Evolutionary conservation across 2,329 filamentous ascomycete species (phyloP).

Genomic region (Pseudogymnoascus sp.): DNA sequence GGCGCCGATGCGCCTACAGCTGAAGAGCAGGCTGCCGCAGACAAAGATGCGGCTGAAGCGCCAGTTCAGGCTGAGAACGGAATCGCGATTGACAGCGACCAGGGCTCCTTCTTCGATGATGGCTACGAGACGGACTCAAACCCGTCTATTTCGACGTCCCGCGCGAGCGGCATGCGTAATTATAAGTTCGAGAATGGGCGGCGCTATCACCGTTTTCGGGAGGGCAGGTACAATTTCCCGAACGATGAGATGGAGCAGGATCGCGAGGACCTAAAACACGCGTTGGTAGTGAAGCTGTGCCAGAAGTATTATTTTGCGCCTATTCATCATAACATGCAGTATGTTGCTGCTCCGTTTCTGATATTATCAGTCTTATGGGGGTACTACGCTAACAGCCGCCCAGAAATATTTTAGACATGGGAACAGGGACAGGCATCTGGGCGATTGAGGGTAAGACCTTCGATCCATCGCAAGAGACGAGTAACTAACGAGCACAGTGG

Average conservation of each 20-base stretch:
- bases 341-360: constrained; percentile 43
- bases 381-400: background rate
- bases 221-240: constrained; percentile 51
- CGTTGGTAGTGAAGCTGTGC: constrained; percentile 34
- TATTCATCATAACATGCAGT: constrained; percentile 42
- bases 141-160: constrained; percentile 21
- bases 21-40: constrained; percentile 1
- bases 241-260: constrained; percentile 56
- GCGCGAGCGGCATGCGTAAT: constrained; percentile 36
- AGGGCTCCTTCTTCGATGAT: constrained; percentile 18
- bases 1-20: background rate
- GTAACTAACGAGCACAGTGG: constrained; percentile 10
- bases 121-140: constrained; percentile 27
- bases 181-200: constrained; percentile 53
- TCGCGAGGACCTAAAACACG: constrained; percentile 51
- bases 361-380: background rate
- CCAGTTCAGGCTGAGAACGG: constrained; percentile 26
- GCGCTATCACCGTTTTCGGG: constrained; percentile 50
- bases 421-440: constrained; percentile 54
- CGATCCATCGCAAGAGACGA: background rate
- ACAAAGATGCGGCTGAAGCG: constrained; percentile 18
- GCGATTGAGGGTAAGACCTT: constrained; percentile 43
- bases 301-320: background rate
- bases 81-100: constrained; percentile 20
- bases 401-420: constrained; percentile 48